Conservation (phyloP, 2,329 filamentous ascomycete genomes). For the Calonectria leucothoes region DNA sequence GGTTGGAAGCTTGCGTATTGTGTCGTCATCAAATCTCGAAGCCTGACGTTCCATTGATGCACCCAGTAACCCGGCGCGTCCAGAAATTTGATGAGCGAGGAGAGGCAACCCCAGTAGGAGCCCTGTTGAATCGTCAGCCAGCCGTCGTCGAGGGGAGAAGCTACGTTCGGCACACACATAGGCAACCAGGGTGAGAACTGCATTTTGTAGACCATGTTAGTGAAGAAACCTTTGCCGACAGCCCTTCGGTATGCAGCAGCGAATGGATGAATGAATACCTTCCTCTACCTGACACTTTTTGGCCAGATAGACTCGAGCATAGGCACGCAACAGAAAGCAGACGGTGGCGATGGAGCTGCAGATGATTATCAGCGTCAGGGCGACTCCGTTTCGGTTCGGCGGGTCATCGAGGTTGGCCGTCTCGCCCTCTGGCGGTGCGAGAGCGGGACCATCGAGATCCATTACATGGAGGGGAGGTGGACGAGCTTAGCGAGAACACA, state of each 20-base stretch:
- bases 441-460: constrained; percentile 1
- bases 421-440: background rate
- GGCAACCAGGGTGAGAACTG: background rate
- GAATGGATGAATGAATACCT: background rate
- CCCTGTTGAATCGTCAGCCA: background rate
- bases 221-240: background rate
- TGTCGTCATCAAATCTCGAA: background rate
- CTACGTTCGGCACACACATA: background rate
- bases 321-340: background rate
- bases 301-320: background rate
- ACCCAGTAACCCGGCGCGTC: background rate
- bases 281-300: background rate
- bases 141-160: background rate
- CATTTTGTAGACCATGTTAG: background rate
- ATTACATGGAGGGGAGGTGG: background rate
- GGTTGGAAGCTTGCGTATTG: background rate
- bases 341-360: background rate
- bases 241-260: background rate
- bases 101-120: background rate
- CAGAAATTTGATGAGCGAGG: background rate
- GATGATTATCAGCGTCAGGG: background rate
- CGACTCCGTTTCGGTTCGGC: background rate
- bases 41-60: background rate
- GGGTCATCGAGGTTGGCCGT: background rate
- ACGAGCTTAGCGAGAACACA: background rate